A percentile compares a stretch with the other conserved stretches of the same genome.
Evolutionary conservation across 306 rosid genomes (phyloP).

Genomic region (Pachyrhizus erosus): DNA sequence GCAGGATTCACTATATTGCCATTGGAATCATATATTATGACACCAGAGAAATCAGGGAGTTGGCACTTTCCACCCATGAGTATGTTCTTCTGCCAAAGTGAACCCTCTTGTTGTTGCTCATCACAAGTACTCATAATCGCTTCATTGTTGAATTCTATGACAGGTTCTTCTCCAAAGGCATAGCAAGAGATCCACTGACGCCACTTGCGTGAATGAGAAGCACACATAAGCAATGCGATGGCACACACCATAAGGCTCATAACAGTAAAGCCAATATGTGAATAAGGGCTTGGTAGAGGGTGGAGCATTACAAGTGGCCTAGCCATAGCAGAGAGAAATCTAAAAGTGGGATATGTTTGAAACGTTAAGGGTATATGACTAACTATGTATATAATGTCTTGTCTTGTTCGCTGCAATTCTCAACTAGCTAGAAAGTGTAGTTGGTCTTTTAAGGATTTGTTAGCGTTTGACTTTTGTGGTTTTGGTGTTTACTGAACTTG

Average conservation of each 20-base stretch:
- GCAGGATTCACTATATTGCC: constrained; percentile 67
- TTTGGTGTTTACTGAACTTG: neutral
- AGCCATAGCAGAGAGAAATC: constrained; percentile 57
- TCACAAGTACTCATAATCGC: constrained; percentile 15
- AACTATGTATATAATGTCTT: neutral
- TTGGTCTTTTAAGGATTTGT: neutral
- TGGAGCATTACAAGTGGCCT: constrained; percentile 53
- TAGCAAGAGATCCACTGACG: constrained; percentile 61
- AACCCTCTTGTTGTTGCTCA: constrained; percentile 51
- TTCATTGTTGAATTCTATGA: constrained; percentile 54
- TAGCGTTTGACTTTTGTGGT: neutral
- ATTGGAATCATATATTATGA: constrained; percentile 74
- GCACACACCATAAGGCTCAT: constrained; percentile 65
- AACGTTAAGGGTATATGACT: constrained; percentile 44
- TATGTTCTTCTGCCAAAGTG: constrained; percentile 90
- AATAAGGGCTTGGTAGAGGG: constrained; percentile 41
- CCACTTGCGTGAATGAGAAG: constrained; percentile 72
- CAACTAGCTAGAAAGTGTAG: constrained; percentile 47
- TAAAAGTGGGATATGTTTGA: constrained; percentile 33
- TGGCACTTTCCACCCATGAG: constrained; percentile 95
- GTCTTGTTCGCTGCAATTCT: constrained; percentile 20
- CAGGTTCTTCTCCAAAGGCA: constrained; percentile 52
- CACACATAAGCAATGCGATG: constrained; percentile 76
- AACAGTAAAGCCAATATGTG: constrained; percentile 51
- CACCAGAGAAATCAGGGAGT: constrained; percentile 91